A percentile compares a stretch with the other conserved stretches of the same genome.
Conservation (phyloP, 148 eudicot species). For the Nyssa sinensis region DNA sequence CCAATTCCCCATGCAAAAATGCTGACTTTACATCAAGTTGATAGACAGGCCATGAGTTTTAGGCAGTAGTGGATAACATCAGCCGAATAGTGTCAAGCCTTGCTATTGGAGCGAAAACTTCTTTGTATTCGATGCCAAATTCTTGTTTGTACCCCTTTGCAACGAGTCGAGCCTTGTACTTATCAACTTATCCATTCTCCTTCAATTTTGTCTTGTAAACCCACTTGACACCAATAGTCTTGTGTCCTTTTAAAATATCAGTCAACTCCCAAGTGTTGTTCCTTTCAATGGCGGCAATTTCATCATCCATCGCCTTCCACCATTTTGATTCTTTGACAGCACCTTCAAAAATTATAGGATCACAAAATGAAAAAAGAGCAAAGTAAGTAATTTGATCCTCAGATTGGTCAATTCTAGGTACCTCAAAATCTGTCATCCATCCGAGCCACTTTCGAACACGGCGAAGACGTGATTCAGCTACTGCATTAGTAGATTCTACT, state of each 20-base stretch:
- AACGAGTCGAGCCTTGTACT: not conserved
- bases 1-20: not conserved
- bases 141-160: not conserved
- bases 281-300: constrained; percentile 3
- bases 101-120: not conserved
- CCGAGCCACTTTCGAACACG: not conserved
- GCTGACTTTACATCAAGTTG: no score
- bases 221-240: constrained; percentile 8
- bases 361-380: no score
- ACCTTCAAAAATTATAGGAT: not conserved
- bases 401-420: no score
- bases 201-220: not conserved
- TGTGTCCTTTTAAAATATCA: not conserved
- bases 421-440: no score
- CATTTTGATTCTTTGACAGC: no score
- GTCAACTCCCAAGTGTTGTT: no score
- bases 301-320: not conserved
- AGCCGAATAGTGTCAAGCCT: no score
- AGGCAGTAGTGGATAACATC: no score
- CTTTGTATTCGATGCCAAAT: not conserved
- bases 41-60: not conserved
- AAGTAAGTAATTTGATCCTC: no score
- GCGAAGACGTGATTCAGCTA: no score
- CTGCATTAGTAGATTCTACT: no score
- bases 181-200: no score